Percentiles rank a stretch among this genome's conserved stretches.
Conservation (phyloP, 495 filamentous ascomycete genomes). For the Penicillium nucicola region DNA sequence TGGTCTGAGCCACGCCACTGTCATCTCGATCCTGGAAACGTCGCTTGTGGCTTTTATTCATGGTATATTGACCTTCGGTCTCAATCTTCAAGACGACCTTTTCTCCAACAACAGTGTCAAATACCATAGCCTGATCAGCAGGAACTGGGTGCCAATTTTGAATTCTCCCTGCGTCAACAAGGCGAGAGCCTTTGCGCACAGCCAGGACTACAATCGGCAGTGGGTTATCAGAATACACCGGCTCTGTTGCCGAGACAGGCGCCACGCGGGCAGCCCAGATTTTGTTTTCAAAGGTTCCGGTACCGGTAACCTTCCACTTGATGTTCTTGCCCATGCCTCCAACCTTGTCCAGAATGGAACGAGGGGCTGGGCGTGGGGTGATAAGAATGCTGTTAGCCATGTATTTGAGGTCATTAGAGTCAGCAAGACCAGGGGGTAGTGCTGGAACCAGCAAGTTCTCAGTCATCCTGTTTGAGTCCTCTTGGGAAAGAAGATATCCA, state of each 20-base stretch:
- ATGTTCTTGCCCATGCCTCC: slow-evolving; percentile 82
- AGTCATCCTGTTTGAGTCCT: slow-evolving; percentile 67
- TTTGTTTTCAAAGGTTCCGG: slow-evolving; percentile 68
- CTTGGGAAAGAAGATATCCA: slow-evolving; percentile 77
- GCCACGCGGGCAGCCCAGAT: slow-evolving; percentile 82
- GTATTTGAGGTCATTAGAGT: slow-evolving; percentile 67
- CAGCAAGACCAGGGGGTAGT: slow-evolving; percentile 38
- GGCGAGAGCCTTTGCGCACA: slow-evolving; percentile 65
- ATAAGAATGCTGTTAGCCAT: slow-evolving; percentile 93
- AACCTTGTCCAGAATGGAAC: slow-evolving; percentile 69
- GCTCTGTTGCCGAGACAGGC: slow-evolving; percentile 62
- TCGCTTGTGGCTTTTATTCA: slow-evolving; percentile 52
- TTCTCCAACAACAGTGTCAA: slow-evolving; percentile 82
- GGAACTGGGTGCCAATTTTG: slow-evolving; percentile 78
- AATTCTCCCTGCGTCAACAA: slow-evolving; percentile 78
- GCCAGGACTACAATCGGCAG: slow-evolving; percentile 75
- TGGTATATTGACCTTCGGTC: slow-evolving; percentile 53
- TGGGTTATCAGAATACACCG: slow-evolving; percentile 70
- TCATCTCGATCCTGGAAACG: slow-evolving; percentile 37
- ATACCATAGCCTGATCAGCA: slow-evolving; percentile 59
- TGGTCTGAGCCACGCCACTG: slow-evolving; percentile 19
- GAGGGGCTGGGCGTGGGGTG: slow-evolving; percentile 64
- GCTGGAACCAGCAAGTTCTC: slow-evolving; percentile 60
- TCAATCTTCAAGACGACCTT: slow-evolving; percentile 70
- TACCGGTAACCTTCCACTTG: slow-evolving; percentile 77